These are phyloP conservation scores for Termitomyces sp. DNA, from an alignment of 768 basidiomycete genomes.

Conservation along the genomic window DNA sequence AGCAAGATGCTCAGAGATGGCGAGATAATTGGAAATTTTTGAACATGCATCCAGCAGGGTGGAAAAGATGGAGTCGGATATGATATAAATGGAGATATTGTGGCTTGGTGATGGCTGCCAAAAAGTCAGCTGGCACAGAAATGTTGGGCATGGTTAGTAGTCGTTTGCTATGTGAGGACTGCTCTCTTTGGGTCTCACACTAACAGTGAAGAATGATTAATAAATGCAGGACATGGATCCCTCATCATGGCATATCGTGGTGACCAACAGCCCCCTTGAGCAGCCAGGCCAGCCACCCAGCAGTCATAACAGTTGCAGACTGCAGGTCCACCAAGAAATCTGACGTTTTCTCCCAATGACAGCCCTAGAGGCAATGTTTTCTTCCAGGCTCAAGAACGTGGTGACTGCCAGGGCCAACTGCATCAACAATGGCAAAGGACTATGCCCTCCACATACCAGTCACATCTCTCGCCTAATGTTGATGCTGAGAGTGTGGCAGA, in stretches of 20 bases:
- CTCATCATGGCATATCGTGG: constrained; percentile 33
- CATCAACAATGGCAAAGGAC: constrained; percentile 48
- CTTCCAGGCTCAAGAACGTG: constrained; percentile 64
- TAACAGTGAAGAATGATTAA: background rate
- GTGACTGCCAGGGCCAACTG: constrained; percentile 55
- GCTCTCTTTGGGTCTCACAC: background rate
- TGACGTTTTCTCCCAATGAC: constrained; percentile 28
- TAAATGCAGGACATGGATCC: background rate
- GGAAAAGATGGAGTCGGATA: no score
- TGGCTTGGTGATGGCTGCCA: background rate
- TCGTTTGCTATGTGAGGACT: background rate
- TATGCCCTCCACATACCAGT: constrained; percentile 41
- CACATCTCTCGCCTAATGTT: constrained; percentile 20
- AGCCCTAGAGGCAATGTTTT: constrained; percentile 48
- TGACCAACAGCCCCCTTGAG: constrained; percentile 50
- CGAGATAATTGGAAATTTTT: background rate
- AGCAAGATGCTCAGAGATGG: background rate
- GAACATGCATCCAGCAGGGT: background rate
- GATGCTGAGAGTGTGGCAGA: constrained; percentile 35
- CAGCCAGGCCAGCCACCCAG: constrained; percentile 39
- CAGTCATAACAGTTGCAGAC: constrained; percentile 34
- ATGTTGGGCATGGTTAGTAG: background rate
- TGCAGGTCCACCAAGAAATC: constrained; percentile 23
- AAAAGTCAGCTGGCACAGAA: background rate
- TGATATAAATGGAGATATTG: background rate